Base-by-base conservation (phyloP, 2,329 filamentous ascomycete genomes). In the Arthroderma uncinatum region DNA sequence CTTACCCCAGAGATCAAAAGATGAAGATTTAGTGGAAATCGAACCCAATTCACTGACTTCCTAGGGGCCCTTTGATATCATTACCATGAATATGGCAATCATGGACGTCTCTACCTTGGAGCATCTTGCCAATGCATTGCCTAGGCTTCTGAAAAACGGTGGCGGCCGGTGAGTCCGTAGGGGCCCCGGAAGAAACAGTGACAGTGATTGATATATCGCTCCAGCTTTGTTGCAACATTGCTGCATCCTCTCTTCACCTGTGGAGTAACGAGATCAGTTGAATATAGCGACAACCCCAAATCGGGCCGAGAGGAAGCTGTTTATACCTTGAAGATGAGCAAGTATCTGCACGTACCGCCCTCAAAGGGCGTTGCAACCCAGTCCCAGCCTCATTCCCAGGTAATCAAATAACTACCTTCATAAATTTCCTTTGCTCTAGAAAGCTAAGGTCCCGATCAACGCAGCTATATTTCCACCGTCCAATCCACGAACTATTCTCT, bases 171-270 rank as follows among this genome's bases (percentile, higher is more conserved):
- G 67, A 62, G 74, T 73, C 30, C 10, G 8, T 25, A 4, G 3
- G 10, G 19, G 40, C 40, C 25, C 40, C 12, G 5, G 21, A 12
- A 19, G 16, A 14, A 34, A n/a, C n/a, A 33, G 48, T 9, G 16
- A 19, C 14, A 16, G 25, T 12, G 7, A 36, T 33, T 58, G 34
- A 58, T 37, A 16, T 16, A 23, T 34, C 53, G 19, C 54, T 42
- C 53, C 52, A 75, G 74, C 30, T 77, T 78, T 60, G 72, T 75
- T n/a, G 74, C 71, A 0, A 75, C 74, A 0, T 61, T 78, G 39
- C 72, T 79, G 7, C 77, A 79, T 58, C 77, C 77, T 4, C 78
- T 79, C 65, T 74, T 76, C 62, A 79, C 77, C 2, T 73, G 74
- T 1, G 71, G 70, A 1, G 69, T 71, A 1, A 64, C 69, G 6